A percentile compares a stretch with the other conserved stretches of the same genome.
These are phyloP conservation scores for Pouteria glomerata DNA, from an alignment of 148 eudicot species.

Conservation along the genomic window DNA sequence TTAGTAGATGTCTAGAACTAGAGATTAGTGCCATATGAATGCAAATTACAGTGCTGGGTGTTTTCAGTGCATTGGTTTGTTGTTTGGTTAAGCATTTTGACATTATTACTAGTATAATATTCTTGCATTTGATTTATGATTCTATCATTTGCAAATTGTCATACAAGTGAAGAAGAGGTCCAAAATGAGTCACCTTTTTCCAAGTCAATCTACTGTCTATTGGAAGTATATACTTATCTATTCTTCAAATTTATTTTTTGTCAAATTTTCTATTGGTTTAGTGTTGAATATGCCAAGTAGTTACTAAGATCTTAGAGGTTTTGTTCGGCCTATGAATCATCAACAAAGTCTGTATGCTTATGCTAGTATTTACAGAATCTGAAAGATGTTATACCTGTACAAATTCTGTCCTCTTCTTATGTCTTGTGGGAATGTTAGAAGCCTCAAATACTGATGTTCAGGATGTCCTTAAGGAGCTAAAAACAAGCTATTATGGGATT, in stretches of 20 bases:
- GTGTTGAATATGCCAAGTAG: not conserved
- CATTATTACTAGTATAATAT: not conserved
- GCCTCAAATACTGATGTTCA: not conserved
- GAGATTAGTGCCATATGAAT: not conserved
- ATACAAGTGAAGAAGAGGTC: not conserved
- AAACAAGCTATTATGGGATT: too few relatives aligned
- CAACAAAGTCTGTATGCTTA: not conserved
- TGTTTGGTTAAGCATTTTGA: constrained; percentile 2
- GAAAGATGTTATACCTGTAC: not conserved
- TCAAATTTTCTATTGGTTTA: not conserved
- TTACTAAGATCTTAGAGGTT: not conserved
- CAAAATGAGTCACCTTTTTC: not conserved
- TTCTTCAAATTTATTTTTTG: not conserved
- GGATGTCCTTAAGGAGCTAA: too few relatives aligned
- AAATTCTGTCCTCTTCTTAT: not conserved
- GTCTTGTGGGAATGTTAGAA: not conserved
- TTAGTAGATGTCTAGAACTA: too few relatives aligned
- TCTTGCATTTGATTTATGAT: not conserved
- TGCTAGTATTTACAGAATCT: not conserved
- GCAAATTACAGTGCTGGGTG: not conserved
- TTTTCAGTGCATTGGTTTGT: not conserved
- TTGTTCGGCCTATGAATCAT: not conserved
- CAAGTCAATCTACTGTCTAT: not conserved
- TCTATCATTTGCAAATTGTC: not conserved
- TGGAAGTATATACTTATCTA: not conserved